Percentiles rank a stretch among this genome's conserved stretches.
phyloP scores from a whole-genome alignment of 306 rosid genomes.

The Senna tora region DNA sequence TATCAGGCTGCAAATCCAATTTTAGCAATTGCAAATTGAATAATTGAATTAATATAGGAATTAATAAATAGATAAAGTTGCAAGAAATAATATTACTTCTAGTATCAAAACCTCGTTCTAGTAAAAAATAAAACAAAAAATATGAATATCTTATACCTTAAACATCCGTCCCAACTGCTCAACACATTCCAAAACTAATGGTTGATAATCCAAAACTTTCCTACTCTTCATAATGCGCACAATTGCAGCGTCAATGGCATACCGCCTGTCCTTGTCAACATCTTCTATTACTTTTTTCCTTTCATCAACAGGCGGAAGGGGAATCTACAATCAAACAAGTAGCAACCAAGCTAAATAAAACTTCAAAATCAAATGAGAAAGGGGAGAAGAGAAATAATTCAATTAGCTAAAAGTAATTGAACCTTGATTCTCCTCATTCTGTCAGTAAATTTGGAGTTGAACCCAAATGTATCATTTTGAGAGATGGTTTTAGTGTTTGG shows the following conservation, averaged over 20 bases:
- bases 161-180: constrained; percentile 81
- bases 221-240: constrained; percentile 92
- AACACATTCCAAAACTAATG: constrained; percentile 75
- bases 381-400: background rate
- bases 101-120: constrained; percentile 3
- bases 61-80: constrained; percentile 8
- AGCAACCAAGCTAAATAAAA: background rate
- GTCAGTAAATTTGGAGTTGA: constrained; percentile 18
- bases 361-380: background rate
- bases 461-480: background rate
- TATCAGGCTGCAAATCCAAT: constrained; percentile 66
- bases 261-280: constrained; percentile 86
- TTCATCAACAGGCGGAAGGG: constrained; percentile 85
- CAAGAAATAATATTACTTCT: background rate
- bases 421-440: constrained; percentile 61
- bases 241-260: constrained; percentile 87
- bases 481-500: constrained; percentile 52
- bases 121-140: constrained; percentile 15
- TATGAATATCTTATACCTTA: constrained; percentile 55
- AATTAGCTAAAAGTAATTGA: background rate
- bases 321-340: constrained; percentile 54
- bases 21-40: constrained; percentile 23
- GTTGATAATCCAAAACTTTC: constrained; percentile 71
- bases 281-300: constrained; percentile 81
- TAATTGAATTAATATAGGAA: constrained; percentile 33